phyloP scores from a whole-genome alignment of 2,329 filamentous ascomycete genomes.

The Penicillium sp. region DNA sequence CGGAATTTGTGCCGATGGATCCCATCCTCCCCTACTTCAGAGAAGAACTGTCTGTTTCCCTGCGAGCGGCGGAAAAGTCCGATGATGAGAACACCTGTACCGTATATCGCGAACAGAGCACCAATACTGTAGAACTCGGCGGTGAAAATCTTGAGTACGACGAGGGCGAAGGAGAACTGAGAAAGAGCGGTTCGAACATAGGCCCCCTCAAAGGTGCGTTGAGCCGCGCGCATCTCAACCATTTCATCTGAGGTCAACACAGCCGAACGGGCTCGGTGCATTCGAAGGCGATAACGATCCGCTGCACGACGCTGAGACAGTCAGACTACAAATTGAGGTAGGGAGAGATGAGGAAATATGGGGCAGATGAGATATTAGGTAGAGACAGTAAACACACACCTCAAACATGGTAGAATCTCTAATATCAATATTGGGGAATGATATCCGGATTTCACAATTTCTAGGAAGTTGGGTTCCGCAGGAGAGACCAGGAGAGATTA shows the following conservation, averaged over 20 bases:
- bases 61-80: slow-evolving; percentile 83
- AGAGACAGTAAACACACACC: slow-evolving; percentile 6
- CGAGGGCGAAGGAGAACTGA: slow-evolving; percentile 91
- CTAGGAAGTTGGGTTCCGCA: neutral
- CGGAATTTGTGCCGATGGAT: slow-evolving; percentile 60
- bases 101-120: slow-evolving; percentile 92
- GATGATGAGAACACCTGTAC: slow-evolving; percentile 76
- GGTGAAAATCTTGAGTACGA: slow-evolving; percentile 96
- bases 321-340: slow-evolving; percentile 13
- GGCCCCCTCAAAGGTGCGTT: slow-evolving; percentile 94
- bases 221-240: slow-evolving; percentile 89
- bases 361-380: neutral
- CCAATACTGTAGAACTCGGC: slow-evolving; percentile 95
- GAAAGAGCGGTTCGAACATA: slow-evolving; percentile 93
- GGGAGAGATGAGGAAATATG: neutral
- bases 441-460: neutral
- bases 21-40: slow-evolving; percentile 55
- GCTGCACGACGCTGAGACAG: slow-evolving; percentile 59
- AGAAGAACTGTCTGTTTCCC: slow-evolving; percentile 91
- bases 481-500: too few species aligned
- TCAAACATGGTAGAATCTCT: neutral
- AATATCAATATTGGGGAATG: neutral
- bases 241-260: slow-evolving; percentile 79
- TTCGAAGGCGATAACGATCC: slow-evolving; percentile 72
- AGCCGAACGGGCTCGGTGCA: slow-evolving; percentile 80